A percentile compares a stretch with the other conserved stretches of the same genome.
Evolutionary conservation across 2,329 filamentous ascomycete species (phyloP).

Genomic region (Fusarium goolgardi): DNA sequence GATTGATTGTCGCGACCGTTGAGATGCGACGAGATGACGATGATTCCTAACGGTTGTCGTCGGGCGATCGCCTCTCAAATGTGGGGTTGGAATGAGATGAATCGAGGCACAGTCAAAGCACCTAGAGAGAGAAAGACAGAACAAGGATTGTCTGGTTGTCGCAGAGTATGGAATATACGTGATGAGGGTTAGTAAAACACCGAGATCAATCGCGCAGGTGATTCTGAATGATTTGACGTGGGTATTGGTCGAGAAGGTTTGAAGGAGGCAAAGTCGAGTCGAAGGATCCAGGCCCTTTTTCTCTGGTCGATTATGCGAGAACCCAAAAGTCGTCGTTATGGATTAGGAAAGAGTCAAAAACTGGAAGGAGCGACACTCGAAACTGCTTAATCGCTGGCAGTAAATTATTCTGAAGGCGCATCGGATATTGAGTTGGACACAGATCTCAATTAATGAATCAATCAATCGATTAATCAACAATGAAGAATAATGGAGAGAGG

Average conservation of each 20-base stretch:
- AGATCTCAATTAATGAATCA: not conserved
- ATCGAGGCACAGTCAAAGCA: conserved; percentile 24
- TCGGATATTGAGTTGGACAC: not conserved
- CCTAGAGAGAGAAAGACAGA: conserved; percentile 8
- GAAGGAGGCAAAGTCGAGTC: conserved; percentile 32
- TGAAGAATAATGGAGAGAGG: conserved; percentile 3
- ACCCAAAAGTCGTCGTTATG: conserved; percentile 8
- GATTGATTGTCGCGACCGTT: conserved; percentile 16
- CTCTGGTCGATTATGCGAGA: conserved; percentile 4
- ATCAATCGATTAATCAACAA: not conserved
- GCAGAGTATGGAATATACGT: not conserved
- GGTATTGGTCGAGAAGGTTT: conserved; percentile 5
- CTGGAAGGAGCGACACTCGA: conserved; percentile 2
- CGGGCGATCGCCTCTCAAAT: conserved; percentile 32
- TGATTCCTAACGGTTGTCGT: conserved; percentile 28
- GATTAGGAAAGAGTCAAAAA: not conserved
- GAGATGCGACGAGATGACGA: conserved; percentile 10
- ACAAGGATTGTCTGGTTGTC: conserved; percentile 3
- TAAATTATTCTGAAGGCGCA: conserved; percentile 5
- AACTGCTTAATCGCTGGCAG: conserved; percentile 5
- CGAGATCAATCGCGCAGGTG: not conserved
- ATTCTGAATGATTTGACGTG: not conserved
- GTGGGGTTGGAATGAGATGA: conserved; percentile 34
- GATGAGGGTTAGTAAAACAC: not conserved
- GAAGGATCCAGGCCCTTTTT: conserved; percentile 14